Percentiles rank a stretch among this genome's conserved stretches.
phyloP scores from a whole-genome alignment of 768 basidiomycete genomes.

The Lactarius hatsudake region DNA sequence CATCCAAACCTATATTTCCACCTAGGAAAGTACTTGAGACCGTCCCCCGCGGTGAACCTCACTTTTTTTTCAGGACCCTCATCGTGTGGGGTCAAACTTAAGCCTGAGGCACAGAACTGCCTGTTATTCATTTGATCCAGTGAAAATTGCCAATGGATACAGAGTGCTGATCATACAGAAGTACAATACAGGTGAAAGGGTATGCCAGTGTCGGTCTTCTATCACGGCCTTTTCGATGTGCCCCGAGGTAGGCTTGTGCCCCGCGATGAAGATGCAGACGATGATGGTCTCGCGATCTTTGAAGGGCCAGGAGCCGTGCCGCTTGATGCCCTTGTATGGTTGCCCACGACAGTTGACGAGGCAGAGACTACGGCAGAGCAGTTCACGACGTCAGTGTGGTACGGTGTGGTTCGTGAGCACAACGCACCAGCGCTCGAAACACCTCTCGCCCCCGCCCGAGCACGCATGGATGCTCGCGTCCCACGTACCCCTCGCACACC shows the following conservation, averaged over 20 bases:
- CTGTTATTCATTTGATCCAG: background rate
- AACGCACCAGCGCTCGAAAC: conserved; percentile 18
- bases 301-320: conserved; percentile 7
- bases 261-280: conserved; percentile 19
- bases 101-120: too few species aligned
- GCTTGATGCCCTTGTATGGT: conserved; percentile 11
- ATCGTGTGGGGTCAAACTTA: too few species aligned
- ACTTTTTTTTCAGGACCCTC: too few species aligned
- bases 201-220: background rate
- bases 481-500: conserved; percentile 71
- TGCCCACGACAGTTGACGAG: conserved; percentile 1
- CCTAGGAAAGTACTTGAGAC: too few species aligned
- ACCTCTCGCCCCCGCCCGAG: conserved; percentile 30
- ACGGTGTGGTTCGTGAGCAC: background rate
- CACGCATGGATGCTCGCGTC: conserved; percentile 62
- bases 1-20: too few species aligned
- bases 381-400: background rate
- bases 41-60: too few species aligned
- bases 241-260: conserved; percentile 19
- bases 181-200: conserved; percentile 11
- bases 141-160: conserved; percentile 7
- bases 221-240: conserved; percentile 17
- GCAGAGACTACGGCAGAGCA: background rate
- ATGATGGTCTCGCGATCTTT: conserved; percentile 19
- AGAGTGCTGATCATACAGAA: conserved; percentile 7